phyloP scores from a whole-genome alignment of 2,329 filamentous ascomycete species.

The Blumeria hordei region DNA sequence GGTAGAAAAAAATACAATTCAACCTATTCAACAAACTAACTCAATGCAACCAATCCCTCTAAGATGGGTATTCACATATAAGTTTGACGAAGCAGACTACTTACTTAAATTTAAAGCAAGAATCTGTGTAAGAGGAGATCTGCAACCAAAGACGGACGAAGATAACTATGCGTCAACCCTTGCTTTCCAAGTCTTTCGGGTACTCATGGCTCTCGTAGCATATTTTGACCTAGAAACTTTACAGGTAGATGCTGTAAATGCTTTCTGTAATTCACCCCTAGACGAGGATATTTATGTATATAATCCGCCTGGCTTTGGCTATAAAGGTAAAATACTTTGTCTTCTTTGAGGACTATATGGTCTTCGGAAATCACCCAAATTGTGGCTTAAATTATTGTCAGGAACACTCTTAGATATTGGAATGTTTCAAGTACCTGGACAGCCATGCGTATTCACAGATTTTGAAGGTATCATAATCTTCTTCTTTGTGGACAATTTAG shows the following conservation, averaged over 20 bases:
- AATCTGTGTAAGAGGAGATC: background rate
- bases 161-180: background rate
- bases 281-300: background rate
- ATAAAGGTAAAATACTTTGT: background rate
- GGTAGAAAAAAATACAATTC: background rate
- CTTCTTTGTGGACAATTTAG: slow-evolving; percentile 1
- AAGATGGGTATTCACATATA: background rate
- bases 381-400: background rate
- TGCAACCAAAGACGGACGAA: background rate
- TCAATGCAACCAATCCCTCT: background rate
- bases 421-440: background rate
- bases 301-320: background rate
- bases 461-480: background rate
- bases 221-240: background rate
- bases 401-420: background rate
- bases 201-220: background rate
- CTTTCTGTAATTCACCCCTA: background rate
- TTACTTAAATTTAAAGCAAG: background rate
- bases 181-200: background rate
- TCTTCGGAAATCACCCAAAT: background rate
- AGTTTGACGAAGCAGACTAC: background rate
- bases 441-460: background rate
- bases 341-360: background rate
- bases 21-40: background rate
- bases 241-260: background rate